A percentile compares a stretch with the other conserved stretches of the same genome.
phyloP scores from a whole-genome alignment of 139 green algal species.

The Chlorella ohadii region DNA sequence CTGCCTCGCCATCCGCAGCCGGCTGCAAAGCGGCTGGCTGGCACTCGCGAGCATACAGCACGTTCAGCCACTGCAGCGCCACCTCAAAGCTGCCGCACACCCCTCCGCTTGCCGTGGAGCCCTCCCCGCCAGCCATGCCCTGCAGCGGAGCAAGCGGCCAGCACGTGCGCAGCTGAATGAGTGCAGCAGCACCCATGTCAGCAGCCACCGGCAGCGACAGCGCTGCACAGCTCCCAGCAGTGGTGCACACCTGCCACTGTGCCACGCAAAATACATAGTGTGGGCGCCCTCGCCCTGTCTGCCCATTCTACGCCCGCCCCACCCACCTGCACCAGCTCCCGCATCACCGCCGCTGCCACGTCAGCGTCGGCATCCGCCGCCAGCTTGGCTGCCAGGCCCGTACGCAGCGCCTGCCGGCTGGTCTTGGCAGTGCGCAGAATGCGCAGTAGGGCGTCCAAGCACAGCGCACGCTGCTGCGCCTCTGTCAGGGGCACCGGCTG shows the following conservation, averaged over 20 bases:
- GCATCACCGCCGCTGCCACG: neutral
- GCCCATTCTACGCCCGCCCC: no score
- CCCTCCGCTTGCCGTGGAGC: neutral
- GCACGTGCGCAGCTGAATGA: neutral
- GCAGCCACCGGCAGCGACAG: no score
- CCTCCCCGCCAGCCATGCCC: neutral
- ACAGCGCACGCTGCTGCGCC: constrained; percentile 43
- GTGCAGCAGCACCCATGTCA: neutral
- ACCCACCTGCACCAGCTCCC: constrained; percentile 25
- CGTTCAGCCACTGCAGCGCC: constrained; percentile 11
- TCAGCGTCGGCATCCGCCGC: constrained; percentile 11
- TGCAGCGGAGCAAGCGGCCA: neutral
- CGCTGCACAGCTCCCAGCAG: no score
- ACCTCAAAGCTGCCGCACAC: neutral
- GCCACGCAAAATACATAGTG: no score
- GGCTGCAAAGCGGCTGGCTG: neutral
- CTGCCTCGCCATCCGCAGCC: neutral
- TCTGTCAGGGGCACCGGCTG: constrained; percentile 34
- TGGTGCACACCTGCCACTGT: no score
- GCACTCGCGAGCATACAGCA: constrained; percentile 18
- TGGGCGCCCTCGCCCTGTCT: no score
- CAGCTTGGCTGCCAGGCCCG: constrained; percentile 58
- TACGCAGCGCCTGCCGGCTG: constrained; percentile 34
- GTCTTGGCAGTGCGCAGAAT: constrained; percentile 53
- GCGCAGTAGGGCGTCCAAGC: constrained; percentile 56